Evolutionary conservation across 202 grass and related monocot genomes (phyloP).

Genomic region (Saccharum hybrid): DNA sequence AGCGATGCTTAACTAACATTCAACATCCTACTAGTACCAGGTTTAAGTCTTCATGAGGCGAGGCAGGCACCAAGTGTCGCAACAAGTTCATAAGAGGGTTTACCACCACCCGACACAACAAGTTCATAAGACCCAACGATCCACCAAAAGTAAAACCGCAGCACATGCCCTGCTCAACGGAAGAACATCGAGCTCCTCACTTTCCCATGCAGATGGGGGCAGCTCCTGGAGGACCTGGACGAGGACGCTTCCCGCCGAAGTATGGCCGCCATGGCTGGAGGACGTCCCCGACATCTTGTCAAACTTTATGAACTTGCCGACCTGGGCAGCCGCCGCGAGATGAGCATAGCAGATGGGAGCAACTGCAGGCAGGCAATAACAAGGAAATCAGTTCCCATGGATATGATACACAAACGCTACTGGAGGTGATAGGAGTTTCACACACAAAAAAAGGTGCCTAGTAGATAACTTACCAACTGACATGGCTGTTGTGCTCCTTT

Average conservation of each 20-base stretch:
- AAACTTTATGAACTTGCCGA: constrained; percentile 83
- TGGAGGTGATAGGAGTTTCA: neutral
- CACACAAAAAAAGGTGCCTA: neutral
- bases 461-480: constrained; percentile 58
- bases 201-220: constrained; percentile 58
- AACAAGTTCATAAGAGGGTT: neutral
- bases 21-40: neutral
- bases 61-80: neutral
- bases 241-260: constrained; percentile 26
- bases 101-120: no score
- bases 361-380: constrained; percentile 49
- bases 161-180: constrained; percentile 30
- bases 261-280: constrained; percentile 67
- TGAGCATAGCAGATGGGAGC: constrained; percentile 89
- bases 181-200: constrained; percentile 62
- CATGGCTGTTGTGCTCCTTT: constrained; percentile 80
- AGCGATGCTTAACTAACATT: neutral
- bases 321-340: constrained; percentile 59
- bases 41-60: neutral
- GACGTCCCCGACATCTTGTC: constrained; percentile 72
- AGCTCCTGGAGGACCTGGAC: constrained; percentile 68
- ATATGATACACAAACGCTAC: neutral
- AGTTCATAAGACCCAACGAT: neutral
- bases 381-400: neutral
- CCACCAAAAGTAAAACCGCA: neutral